These are phyloP conservation scores for Phylloporus sp. DNA, from an alignment of 768 basidiomycete species.

Conservation along the genomic window DNA sequence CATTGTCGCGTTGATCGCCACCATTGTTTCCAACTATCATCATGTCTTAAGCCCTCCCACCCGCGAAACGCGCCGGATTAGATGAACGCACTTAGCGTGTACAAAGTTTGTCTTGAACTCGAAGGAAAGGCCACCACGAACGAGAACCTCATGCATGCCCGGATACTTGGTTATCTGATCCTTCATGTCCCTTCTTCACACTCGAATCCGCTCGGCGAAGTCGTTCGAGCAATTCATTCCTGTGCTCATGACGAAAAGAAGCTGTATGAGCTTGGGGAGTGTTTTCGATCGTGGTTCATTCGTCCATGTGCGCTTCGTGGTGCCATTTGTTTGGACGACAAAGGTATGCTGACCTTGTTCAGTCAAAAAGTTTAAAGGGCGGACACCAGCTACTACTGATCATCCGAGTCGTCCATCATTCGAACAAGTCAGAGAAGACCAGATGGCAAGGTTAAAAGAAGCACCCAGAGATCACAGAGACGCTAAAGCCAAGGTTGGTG, in stretches of 20 bases:
- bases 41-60: too few relatives aligned
- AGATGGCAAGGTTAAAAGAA: background rate
- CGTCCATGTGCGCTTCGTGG: too few relatives aligned
- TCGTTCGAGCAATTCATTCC: background rate
- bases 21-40: too few relatives aligned
- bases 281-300: conserved; percentile 1
- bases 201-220: too few relatives aligned
- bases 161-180: conserved; percentile 7
- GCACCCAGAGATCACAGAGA: conserved; percentile 1
- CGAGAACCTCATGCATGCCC: background rate
- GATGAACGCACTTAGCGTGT: background rate
- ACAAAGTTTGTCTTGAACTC: background rate
- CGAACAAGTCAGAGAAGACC: background rate
- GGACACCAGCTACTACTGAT: conserved; percentile 17
- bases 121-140: background rate
- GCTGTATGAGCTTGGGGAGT: too few relatives aligned
- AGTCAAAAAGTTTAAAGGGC: conserved; percentile 15
- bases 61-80: too few relatives aligned
- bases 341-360: background rate
- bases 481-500: conserved; percentile 3
- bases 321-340: too few relatives aligned
- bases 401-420: conserved; percentile 18
- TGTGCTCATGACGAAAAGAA: too few relatives aligned
- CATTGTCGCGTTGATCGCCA: too few relatives aligned
- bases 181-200: conserved; percentile 5